Conservation (phyloP, 768 basidiomycete genomes). For the Suillus fuscotomentosus region DNA sequence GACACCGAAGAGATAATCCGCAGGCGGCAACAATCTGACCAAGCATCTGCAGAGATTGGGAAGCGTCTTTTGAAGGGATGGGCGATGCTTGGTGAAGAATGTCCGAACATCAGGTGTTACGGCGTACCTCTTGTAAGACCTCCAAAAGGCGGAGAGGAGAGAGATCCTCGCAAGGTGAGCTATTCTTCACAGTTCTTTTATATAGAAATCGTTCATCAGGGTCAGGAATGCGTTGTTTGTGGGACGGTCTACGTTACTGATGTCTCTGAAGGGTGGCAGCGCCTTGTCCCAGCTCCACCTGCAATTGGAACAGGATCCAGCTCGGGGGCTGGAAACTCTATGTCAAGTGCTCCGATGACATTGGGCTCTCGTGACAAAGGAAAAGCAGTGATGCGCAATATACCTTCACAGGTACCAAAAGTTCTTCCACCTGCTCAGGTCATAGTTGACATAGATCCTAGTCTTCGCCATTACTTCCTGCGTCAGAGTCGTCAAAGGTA, state of each 20-base stretch:
- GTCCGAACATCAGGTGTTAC: conserved; percentile 64
- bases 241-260: conserved; percentile 58
- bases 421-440: background rate
- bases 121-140: conserved; percentile 84
- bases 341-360: background rate
- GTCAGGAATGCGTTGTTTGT: conserved; percentile 80
- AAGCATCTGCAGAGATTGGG: conserved; percentile 77
- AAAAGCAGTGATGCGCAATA: conserved; percentile 15
- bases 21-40: conserved; percentile 79
- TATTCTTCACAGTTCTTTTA: background rate
- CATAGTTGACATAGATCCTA: background rate
- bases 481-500: conserved; percentile 28
- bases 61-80: conserved; percentile 76
- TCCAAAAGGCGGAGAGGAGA: conserved; percentile 58
- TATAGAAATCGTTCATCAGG: conserved; percentile 3
- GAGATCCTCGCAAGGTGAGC: conserved; percentile 66
- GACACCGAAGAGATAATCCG: conserved; percentile 65
- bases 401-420: conserved; percentile 19
- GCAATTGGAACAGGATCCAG: background rate
- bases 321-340: background rate
- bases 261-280: conserved; percentile 51
- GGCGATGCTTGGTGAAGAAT: conserved; percentile 90
- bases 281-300: conserved; percentile 34
- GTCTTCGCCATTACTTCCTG: conserved; percentile 29
- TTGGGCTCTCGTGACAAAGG: conserved; percentile 12